A percentile compares a stretch with the other conserved stretches of the same genome.
phyloP scores from a whole-genome alignment of 345 rosid species.

The Eucalyptus cladocalyx region DNA sequence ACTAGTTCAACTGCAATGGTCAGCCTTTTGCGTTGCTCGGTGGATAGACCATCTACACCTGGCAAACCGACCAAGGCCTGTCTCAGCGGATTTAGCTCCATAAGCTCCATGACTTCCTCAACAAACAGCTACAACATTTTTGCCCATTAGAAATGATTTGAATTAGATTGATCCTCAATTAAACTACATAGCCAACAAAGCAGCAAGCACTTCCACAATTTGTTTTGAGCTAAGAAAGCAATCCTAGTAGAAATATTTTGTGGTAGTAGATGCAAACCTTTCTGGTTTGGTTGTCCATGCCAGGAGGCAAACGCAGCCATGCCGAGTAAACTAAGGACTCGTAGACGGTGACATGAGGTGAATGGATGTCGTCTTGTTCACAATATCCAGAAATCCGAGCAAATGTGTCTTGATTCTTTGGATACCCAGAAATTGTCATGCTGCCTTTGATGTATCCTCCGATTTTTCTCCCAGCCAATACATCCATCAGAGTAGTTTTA shows the following conservation, averaged over 20 bases:
- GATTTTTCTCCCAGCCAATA: conserved; percentile 43
- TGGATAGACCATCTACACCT: conserved; percentile 76
- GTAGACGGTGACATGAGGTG: conserved; percentile 32
- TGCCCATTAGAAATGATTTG: neutral
- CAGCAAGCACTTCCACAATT: neutral
- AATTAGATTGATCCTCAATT: neutral
- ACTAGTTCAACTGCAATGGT: conserved; percentile 93
- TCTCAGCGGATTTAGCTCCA: conserved; percentile 52
- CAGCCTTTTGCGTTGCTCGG: conserved; percentile 81
- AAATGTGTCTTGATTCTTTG: conserved; percentile 48
- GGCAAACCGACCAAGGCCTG: conserved; percentile 81
- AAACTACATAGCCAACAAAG: neutral
- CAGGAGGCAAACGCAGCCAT: conserved; percentile 37
- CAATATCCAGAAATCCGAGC: conserved; percentile 50
- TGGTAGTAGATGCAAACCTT: conserved; percentile 8
- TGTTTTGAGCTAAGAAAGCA: neutral
- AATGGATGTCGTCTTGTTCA: conserved; percentile 50
- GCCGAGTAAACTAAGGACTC: conserved; percentile 46
- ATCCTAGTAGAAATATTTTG: neutral
- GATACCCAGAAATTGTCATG: conserved; percentile 33
- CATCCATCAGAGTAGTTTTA: conserved; percentile 52
- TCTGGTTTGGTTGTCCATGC: conserved; percentile 17
- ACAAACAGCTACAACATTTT: conserved; percentile 45
- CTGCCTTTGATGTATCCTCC: conserved; percentile 34
- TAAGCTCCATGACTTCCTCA: conserved; percentile 89